These are phyloP conservation scores for Metschnikowia corniflorae DNA, from an alignment of 805 yeast species.

Conservation along the genomic window DNA sequence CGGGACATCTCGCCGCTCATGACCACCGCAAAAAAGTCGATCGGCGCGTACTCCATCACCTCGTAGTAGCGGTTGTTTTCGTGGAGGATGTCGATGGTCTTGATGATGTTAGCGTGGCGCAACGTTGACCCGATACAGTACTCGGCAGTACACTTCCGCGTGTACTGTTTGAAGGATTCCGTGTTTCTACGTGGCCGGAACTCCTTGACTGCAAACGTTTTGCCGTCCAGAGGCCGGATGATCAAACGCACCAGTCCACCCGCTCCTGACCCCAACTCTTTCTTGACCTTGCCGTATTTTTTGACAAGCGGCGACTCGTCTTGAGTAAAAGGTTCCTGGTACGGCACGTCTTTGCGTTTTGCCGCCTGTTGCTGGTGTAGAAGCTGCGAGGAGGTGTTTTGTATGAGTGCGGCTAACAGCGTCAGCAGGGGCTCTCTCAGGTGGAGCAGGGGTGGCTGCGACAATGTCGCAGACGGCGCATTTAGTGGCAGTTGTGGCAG, in stretches of 20 bases:
- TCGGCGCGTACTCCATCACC: slow-evolving; percentile 92
- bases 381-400: slow-evolving; percentile 17
- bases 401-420: slow-evolving; percentile 17
- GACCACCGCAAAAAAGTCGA: slow-evolving; percentile 81
- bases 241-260: slow-evolving; percentile 82
- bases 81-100: slow-evolving; percentile 71
- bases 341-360: slow-evolving; percentile 11
- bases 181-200: slow-evolving; percentile 68
- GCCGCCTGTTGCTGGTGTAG: slow-evolving; percentile 27
- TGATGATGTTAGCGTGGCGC: slow-evolving; percentile 76
- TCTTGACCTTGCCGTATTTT: slow-evolving; percentile 72
- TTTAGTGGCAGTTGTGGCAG: background rate
- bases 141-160: slow-evolving; percentile 86
- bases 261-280: slow-evolving; percentile 79
- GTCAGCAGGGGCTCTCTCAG: slow-evolving; percentile 19
- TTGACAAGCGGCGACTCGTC: slow-evolving; percentile 29
- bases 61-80: slow-evolving; percentile 72
- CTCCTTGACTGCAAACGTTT: slow-evolving; percentile 79
- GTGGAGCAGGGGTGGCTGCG: slow-evolving; percentile 3
- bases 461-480: background rate
- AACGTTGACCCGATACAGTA: slow-evolving; percentile 81
- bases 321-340: slow-evolving; percentile 18
- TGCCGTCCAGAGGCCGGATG: slow-evolving; percentile 63
- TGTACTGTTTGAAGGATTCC: slow-evolving; percentile 71
- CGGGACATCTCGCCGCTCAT: slow-evolving; percentile 83